Percentiles rank a stretch among this genome's conserved stretches.
These are phyloP conservation scores for Vanilla planifolia DNA, from an alignment of 106 monocot genomes.

Conservation along the genomic window DNA sequence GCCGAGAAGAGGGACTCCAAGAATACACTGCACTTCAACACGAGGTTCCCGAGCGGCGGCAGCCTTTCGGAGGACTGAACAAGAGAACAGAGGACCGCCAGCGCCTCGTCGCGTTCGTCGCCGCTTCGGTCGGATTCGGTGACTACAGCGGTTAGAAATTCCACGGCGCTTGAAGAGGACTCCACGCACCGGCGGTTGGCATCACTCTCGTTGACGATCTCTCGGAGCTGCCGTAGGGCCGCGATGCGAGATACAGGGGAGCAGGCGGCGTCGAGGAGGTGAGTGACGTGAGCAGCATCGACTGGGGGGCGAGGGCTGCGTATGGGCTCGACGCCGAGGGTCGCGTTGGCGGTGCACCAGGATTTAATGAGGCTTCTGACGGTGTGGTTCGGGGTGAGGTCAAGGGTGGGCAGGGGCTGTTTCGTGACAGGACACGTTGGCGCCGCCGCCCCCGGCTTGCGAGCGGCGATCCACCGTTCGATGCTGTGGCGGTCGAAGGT, in stretches of 20 bases:
- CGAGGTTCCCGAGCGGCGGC: constrained; percentile 16
- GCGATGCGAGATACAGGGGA: neutral
- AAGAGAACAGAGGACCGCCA: constrained; percentile 45
- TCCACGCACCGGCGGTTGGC: constrained; percentile 30
- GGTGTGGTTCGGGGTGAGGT: constrained; percentile 25
- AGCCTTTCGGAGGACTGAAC: constrained; percentile 19
- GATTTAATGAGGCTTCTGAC: constrained; percentile 27
- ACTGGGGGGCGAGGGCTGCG: constrained; percentile 14
- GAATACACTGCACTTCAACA: constrained; percentile 6
- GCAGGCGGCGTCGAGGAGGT: neutral
- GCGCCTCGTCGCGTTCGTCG: constrained; percentile 33
- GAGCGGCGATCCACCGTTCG: constrained; percentile 24
- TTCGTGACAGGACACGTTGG: constrained; percentile 40
- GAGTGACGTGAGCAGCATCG: neutral
- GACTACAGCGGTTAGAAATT: constrained; percentile 31
- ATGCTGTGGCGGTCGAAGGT: constrained; percentile 38
- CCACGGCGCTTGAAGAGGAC: constrained; percentile 27
- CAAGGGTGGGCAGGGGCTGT: constrained; percentile 8
- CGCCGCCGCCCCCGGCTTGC: too few species aligned
- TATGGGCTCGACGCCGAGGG: neutral
- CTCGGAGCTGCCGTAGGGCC: constrained; percentile 26
- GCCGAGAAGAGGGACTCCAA: constrained; percentile 20
- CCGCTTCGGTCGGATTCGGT: neutral
- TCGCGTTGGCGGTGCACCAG: constrained; percentile 11
- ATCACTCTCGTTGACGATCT: constrained; percentile 38